Conservation (phyloP, 2,329 filamentous ascomycete species). For the Neofusicoccum laricinum region DNA sequence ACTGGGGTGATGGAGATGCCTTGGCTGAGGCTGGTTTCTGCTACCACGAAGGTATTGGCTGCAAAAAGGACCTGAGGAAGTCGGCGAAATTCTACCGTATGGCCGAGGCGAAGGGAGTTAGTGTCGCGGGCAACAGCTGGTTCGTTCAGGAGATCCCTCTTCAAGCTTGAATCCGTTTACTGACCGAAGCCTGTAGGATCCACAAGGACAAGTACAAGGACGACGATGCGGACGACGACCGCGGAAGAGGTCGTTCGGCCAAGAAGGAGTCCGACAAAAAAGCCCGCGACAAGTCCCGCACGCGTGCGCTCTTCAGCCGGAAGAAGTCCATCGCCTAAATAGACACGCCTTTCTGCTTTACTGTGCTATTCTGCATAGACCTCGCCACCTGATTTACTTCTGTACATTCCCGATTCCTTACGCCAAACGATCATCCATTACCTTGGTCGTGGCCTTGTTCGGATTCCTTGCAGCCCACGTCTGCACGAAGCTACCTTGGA, state of each 20-base stretch:
- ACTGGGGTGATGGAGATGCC: constrained; percentile 93
- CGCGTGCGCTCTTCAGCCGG: constrained; percentile 69
- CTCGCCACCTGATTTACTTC: background rate
- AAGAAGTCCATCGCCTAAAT: constrained; percentile 44
- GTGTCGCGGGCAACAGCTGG: constrained; percentile 98
- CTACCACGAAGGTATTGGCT: constrained; percentile 89
- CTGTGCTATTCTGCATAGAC: background rate
- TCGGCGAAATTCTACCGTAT: constrained; percentile 85
- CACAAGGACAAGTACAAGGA: constrained; percentile 90
- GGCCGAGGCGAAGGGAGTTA: constrained; percentile 91
- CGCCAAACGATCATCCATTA: background rate
- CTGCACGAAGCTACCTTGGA: background rate
- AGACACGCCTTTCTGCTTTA: background rate
- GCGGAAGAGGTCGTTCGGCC: constrained; percentile 43
- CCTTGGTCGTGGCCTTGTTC: background rate
- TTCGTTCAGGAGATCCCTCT: constrained; percentile 46
- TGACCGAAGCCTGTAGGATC: constrained; percentile 62
- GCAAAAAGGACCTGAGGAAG: constrained; percentile 94
- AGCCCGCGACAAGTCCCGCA: constrained; percentile 70
- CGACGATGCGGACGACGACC: constrained; percentile 40
- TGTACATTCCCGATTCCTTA: background rate
- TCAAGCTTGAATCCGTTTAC: constrained; percentile 6
- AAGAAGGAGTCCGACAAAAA: constrained; percentile 56
- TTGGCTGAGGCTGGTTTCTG: constrained; percentile 93
- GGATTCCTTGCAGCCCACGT: background rate